phyloP scores from a whole-genome alignment of 2,329 filamentous ascomycete species.

The Phyllosticta capitalensis region DNA sequence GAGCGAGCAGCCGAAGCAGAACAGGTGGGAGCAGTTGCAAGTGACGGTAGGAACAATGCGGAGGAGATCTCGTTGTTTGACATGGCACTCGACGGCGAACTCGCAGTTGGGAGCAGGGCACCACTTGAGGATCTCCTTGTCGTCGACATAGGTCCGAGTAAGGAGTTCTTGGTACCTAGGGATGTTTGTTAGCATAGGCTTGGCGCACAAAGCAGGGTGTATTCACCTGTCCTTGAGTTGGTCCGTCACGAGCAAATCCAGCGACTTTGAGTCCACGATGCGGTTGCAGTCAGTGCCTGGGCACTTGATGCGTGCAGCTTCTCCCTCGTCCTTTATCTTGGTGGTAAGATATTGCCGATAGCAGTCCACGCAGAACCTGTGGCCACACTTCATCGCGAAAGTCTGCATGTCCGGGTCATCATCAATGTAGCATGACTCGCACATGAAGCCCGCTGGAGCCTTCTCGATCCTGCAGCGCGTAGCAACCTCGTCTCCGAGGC shows the following conservation, averaged over 20 bases:
- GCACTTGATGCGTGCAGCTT: constrained; percentile 90
- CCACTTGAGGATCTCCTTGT: constrained; percentile 93
- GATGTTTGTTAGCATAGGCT: constrained; percentile 12
- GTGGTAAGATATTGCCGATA: constrained; percentile 84
- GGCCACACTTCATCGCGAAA: constrained; percentile 91
- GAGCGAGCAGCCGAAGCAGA: constrained; percentile 90
- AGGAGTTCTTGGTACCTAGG: constrained; percentile 75
- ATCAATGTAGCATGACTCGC: constrained; percentile 96
- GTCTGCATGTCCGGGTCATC: constrained; percentile 59
- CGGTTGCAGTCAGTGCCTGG: constrained; percentile 78
- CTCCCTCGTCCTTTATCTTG: constrained; percentile 92
- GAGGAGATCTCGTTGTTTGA: constrained; percentile 80
- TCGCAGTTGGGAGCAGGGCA: constrained; percentile 96
- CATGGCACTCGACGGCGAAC: constrained; percentile 78
- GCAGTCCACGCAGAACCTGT: constrained; percentile 87
- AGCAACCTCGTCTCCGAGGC: constrained; percentile 50
- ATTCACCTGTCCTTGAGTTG: constrained; percentile 46
- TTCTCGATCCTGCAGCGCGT: constrained; percentile 57
- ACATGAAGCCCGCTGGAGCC: constrained; percentile 63
- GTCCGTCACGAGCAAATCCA: constrained; percentile 61
- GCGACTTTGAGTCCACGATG: constrained; percentile 81
- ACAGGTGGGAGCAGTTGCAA: constrained; percentile 74
- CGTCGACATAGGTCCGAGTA: constrained; percentile 91
- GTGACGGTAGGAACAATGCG: constrained; percentile 82
- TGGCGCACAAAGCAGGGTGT: not conserved